Evolutionary conservation across 1,284 basidiomycete species (phyloP), one percentile per base, ranked within the genome.

Genomic region (Coriolopsis trogii): DNA sequence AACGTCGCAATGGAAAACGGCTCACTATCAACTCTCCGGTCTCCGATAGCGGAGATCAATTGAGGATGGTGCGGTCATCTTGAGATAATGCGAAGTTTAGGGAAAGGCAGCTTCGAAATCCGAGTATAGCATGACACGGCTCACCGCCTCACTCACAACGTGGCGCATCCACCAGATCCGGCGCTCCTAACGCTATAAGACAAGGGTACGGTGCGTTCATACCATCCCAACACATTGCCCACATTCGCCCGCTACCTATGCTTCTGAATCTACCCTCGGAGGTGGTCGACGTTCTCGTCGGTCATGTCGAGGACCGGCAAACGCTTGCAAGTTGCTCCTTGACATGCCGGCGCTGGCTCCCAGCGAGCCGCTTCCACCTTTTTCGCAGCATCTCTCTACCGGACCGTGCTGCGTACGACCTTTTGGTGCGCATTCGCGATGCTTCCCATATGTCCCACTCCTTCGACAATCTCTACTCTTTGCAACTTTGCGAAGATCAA

Each of bases 301-400:
- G 43, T n/a, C 24, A 33, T 12, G 37, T 59, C 34, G 39, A 46
- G 16, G 54, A 59, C 34, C 50, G 48, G 9, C 23, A 46, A 24
- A 59, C 54, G 31, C 54, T 59, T 15, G 51, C 39, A 40, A 51
- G 34, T 38, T 59, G 57, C 36, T 46, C 57, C 8, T 45, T 59
- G 26, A 44, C 46, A 15, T 51, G 54, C 26, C 57, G 54, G 7
- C 46, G 44, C 13, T 54, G 55, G 48, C 51, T 53, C 16, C 42
- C 49, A 10, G 39, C 53, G n/a, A 56, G 51, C 30, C 57, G 57
- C 23, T 53, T 40, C n/a, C 41, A 56, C 24, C 54, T 59, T 24
- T 53, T 59, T 44, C 50, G 52, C 36, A 41, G 41, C 16, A 9
- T 53, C 20, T 39, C 38, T 0, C 51, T 59, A 25, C 25, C 30